Evolutionary conservation across 345 rosid species (phyloP), one percentile per base, ranked within the genome.

Genomic region (Camelina hispida): DNA sequence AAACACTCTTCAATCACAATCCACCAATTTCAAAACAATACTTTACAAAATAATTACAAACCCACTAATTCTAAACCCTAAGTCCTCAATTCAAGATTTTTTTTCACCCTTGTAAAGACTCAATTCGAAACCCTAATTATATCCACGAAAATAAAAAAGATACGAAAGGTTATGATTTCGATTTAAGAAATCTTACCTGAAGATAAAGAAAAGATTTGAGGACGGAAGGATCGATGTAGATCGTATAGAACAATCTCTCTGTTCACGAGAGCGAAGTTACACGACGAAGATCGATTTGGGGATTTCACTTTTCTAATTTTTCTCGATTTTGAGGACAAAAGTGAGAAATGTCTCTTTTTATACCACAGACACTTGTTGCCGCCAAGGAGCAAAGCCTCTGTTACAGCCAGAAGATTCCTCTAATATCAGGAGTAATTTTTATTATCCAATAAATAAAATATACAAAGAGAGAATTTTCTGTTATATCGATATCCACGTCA

Each of bases 311-410:
- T 69, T 44, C 4, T 30, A 13, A 4, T 4, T 6, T 67, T 59
- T 76, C 40, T 69, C 70, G 43, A 76, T 54, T 69, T 62, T 34
- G 51, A 32, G 48, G 15, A 52, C 30, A 9, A 38, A 10, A 9
- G 12, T 6, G 2, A 11, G 0, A 59, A 1, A 51, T n/a, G 7
- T 10, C n/a, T 13, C 11, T 12, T 76, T 76, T 32, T 63, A 69
- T 63, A 62, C 15, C 3, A 32, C 64, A n/a, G n/a, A 55, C 57
- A 28, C 40, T 68, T 69, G 65, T 69, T 76, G 32, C 75, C 75
- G 80, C 75, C 71, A 69, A 77, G 28, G 53, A 11, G 14, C 65
- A 46, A 20, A 76, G 20, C 79, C 62, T 75, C 79, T 75, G 54
- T 5, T 23, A 17, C 2, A 2, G 3, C 47, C 68, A 67, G 73